Conservation (phyloP, 106 monocot species). For the Gastrodia elata region DNA sequence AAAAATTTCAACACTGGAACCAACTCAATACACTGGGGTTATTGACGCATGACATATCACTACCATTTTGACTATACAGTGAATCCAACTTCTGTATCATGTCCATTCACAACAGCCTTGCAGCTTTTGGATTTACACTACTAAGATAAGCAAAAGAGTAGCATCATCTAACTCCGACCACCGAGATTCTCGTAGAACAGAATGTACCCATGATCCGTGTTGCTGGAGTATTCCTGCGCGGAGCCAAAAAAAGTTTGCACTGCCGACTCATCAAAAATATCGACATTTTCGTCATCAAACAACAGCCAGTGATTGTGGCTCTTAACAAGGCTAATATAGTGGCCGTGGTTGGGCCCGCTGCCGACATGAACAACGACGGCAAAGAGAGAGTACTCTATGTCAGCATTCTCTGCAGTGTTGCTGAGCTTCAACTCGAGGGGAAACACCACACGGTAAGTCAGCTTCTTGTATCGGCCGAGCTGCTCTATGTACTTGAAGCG, state of each 20-base stretch:
- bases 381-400: conserved; percentile 37
- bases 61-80: conserved; percentile 9
- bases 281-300: conserved; percentile 32
- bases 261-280: conserved; percentile 24
- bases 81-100: not conserved
- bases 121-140: conserved; percentile 2
- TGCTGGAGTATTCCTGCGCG: conserved; percentile 28
- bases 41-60: conserved; percentile 1
- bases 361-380: conserved; percentile 46
- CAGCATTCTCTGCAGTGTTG: conserved; percentile 20
- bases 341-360: conserved; percentile 47
- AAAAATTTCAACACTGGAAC: not conserved
- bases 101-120: not conserved
- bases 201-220: conserved; percentile 36
- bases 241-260: conserved; percentile 33
- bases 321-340: conserved; percentile 42
- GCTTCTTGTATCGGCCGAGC: conserved; percentile 38
- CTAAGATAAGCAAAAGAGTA: not conserved
- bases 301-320: conserved; percentile 26
- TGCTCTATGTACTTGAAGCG: conserved; percentile 52
- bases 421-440: conserved; percentile 43
- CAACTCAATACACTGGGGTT: conserved; percentile 1
- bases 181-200: conserved; percentile 26
- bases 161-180: conserved; percentile 4
- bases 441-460: conserved; percentile 43